Conservation (phyloP, 306 rosid species). For the Begonia peltatifolia region DNA sequence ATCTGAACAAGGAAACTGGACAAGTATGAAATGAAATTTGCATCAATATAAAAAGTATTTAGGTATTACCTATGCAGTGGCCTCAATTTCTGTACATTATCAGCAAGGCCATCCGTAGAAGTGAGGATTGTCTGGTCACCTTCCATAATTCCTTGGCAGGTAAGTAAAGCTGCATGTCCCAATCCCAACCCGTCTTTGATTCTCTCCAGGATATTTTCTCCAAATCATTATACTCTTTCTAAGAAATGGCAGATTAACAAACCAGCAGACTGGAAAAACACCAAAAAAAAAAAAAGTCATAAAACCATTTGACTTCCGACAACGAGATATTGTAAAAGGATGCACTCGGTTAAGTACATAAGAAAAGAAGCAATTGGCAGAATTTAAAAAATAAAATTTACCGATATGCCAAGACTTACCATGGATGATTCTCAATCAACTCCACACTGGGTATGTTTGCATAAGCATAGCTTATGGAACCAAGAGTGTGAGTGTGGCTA, state of each 20-base stretch:
- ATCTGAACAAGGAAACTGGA: no score
- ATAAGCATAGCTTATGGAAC: not conserved
- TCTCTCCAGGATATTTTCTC: constrained; percentile 32
- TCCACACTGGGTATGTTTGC: not conserved
- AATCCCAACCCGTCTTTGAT: constrained; percentile 31
- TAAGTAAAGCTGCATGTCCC: constrained; percentile 27
- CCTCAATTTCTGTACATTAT: constrained; percentile 40
- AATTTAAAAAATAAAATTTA: not conserved
- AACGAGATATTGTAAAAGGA: no score
- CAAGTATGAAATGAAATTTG: constrained; percentile 1
- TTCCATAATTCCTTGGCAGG: constrained; percentile 47
- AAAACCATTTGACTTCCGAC: no score
- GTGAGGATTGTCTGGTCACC: constrained; percentile 32
- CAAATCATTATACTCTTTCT: constrained; percentile 54
- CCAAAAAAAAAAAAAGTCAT: no score
- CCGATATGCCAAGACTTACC: not conserved
- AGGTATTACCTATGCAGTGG: constrained; percentile 54
- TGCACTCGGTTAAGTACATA: no score
- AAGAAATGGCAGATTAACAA: constrained; percentile 15
- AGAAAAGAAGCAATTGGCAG: not conserved
- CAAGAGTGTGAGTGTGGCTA: not conserved
- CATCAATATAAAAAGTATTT: not conserved
- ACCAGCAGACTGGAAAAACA: constrained; percentile 11
- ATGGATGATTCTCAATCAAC: not conserved
- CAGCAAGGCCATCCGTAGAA: constrained; percentile 29